Conservation (phyloP, 2,329 filamentous ascomycete species). For the Sporothrix luriei region DNA sequence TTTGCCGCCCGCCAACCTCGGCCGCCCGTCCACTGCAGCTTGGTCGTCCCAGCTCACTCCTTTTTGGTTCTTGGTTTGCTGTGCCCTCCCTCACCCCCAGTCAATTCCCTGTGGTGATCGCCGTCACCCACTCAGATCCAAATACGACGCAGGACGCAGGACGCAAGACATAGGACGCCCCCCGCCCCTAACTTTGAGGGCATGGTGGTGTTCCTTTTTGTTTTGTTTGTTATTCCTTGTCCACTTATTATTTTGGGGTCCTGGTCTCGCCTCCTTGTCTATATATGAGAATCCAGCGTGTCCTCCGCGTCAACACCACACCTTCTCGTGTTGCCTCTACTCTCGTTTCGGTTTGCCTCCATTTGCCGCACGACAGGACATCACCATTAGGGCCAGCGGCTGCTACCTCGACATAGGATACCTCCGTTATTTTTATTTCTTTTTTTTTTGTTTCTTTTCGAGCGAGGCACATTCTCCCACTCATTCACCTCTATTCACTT, state of each 20-base stretch:
- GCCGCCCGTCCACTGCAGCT: not conserved
- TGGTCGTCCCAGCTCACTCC: not conserved
- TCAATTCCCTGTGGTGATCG: not conserved
- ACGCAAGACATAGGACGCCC: not conserved
- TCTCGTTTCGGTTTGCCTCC: not conserved
- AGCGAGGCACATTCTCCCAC: not conserved
- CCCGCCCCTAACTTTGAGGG: not conserved
- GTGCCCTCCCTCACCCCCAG: too few relatives aligned
- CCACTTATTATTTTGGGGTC: not conserved
- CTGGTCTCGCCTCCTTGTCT: not conserved
- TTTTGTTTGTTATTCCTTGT: not conserved
- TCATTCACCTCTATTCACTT: not conserved
- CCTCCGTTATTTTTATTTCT: too few relatives aligned
- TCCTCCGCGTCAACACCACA: not conserved
- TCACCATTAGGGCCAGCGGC: not conserved
- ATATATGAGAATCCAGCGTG: slow-evolving; percentile 11
- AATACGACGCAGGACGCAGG: slow-evolving; percentile 5
- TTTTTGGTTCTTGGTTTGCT: not conserved
- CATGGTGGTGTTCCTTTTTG: too few relatives aligned
- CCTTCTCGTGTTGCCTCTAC: not conserved
- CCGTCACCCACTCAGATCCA: not conserved
- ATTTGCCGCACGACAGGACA: not conserved
- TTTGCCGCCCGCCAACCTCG: slow-evolving; percentile 18
- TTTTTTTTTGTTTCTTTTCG: too few relatives aligned
- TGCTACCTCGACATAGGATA: not conserved